Percentiles rank a stretch among this genome's conserved stretches.
phyloP scores from a whole-genome alignment of 208 protist genomes.

The Sergeia podlipaevii region DNA sequence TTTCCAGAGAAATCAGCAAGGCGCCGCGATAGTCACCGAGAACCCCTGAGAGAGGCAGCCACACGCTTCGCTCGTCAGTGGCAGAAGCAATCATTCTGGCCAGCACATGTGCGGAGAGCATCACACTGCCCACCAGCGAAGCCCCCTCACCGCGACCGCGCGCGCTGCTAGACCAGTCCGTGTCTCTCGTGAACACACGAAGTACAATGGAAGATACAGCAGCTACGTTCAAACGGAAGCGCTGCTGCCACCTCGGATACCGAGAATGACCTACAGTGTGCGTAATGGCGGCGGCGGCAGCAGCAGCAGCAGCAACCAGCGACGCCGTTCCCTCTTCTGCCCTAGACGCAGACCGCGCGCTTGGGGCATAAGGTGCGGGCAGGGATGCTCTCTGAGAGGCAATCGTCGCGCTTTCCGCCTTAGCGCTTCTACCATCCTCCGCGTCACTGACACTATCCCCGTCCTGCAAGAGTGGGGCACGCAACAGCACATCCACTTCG shows the following conservation, averaged over 20 bases:
- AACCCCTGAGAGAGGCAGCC: background rate
- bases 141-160: too few relatives aligned
- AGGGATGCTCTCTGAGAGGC: background rate
- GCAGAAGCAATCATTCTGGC: background rate
- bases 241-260: constrained; percentile 25
- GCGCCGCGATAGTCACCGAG: background rate
- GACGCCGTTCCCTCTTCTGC: background rate
- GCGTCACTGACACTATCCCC: background rate
- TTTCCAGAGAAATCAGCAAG: constrained; percentile 2
- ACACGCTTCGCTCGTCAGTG: background rate
- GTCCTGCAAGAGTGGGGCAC: background rate
- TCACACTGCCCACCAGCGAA: constrained; percentile 2
- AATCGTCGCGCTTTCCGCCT: background rate
- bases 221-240: constrained; percentile 19
- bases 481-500: constrained; percentile 5
- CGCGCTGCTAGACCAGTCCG: background rate
- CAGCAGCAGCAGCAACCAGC: background rate
- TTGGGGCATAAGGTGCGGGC: background rate
- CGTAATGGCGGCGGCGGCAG: too few relatives aligned
- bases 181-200: constrained; percentile 19
- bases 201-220: constrained; percentile 11
- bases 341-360: background rate
- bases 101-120: background rate
- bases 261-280: constrained; percentile 9
- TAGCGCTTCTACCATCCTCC: background rate